phyloP scores from a whole-genome alignment of 2,329 filamentous ascomycete genomes.

The Neonectria magnoliae region DNA sequence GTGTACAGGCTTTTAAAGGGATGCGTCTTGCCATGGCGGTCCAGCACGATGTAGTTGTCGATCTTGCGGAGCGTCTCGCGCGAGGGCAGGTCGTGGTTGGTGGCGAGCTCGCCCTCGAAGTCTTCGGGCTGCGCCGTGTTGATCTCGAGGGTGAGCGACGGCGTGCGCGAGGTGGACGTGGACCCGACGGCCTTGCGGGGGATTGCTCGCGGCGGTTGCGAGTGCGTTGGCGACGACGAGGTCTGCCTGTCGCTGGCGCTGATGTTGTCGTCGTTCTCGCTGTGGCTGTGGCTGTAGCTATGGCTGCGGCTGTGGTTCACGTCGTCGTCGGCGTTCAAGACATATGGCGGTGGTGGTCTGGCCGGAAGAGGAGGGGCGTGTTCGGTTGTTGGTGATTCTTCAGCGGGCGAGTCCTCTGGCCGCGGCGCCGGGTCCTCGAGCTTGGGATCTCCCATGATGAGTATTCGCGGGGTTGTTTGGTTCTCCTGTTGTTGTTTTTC shows the following conservation, averaged over 20 bases:
- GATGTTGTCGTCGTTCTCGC: background rate
- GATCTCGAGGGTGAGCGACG: conserved; percentile 45
- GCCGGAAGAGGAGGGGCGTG: conserved; percentile 16
- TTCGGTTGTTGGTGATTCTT: background rate
- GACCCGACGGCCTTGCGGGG: conserved; percentile 31
- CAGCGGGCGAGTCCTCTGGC: background rate
- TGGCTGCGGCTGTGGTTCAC: conserved; percentile 10
- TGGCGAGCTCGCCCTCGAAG: conserved; percentile 66
- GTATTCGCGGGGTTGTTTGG: background rate
- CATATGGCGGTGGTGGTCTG: conserved; percentile 21
- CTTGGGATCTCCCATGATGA: conserved; percentile 28
- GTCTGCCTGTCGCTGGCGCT: background rate
- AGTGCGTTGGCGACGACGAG: background rate
- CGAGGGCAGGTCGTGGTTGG: conserved; percentile 65
- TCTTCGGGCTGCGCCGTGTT: conserved; percentile 58
- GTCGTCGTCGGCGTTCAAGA: conserved; percentile 19
- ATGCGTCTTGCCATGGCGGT: conserved; percentile 67
- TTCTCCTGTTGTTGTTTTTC: background rate
- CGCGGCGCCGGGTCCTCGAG: conserved; percentile 20
- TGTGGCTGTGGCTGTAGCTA: conserved; percentile 8
- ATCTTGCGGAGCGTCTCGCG: conserved; percentile 60
- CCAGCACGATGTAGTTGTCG: conserved; percentile 67
- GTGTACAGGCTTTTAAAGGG: conserved; percentile 72
- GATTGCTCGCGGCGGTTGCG: conserved; percentile 10
- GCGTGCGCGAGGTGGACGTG: conserved; percentile 31